Evolutionary conservation across 805 yeast species (phyloP), one percentile per base, ranked within the genome.

Genomic region (Grigorovia transvaalensis): DNA sequence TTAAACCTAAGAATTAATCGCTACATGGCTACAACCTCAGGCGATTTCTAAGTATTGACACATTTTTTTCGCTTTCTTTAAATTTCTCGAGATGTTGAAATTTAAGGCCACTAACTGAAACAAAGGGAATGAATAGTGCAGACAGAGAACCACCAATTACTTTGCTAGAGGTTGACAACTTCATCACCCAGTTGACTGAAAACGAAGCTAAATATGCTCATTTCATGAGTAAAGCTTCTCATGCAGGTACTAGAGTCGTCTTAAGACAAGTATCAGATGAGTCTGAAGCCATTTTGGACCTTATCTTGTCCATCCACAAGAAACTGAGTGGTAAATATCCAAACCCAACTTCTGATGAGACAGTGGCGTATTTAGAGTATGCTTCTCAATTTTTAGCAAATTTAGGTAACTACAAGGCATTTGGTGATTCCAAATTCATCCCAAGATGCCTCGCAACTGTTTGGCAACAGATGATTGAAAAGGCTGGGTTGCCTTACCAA

Each of bases 391-490:
- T 85, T 61, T 71, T 85, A 55, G 73, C 82, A 42, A 85, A 85
- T 67, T 72, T 82, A 65, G 93, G 93, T 57, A 85, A 85, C 62
- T 85, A 78, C 70, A 88, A 84, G 69, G 84, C 93, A 1, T 88
- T 88, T 66, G 96, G 96, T 57, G 96, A 88, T 69, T 79, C 80
- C 59, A 88, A 88, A 68, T 88, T 88, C 62, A 75, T 88, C 56
- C 96, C 96, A 44, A 71, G 79, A 49, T 60, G 87, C 43, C 52
- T 74, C 0, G 61, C 58, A 35, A 76, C 67, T 0, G 74, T 74
- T 7, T 81, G 88, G 57, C 76, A 71, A 52, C 57, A 68, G 23
- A 20, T 62, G 42, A 23, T 59, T 41, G 17, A 48, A 3, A 27
- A 47, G 23, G 61, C 65, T 13, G 1, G 59, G 67, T 38, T 50